Percentiles rank a stretch among this genome's conserved stretches.
Evolutionary conservation across 139 green algal genomes (phyloP).

Genomic region (Coccomyxa sp.): DNA sequence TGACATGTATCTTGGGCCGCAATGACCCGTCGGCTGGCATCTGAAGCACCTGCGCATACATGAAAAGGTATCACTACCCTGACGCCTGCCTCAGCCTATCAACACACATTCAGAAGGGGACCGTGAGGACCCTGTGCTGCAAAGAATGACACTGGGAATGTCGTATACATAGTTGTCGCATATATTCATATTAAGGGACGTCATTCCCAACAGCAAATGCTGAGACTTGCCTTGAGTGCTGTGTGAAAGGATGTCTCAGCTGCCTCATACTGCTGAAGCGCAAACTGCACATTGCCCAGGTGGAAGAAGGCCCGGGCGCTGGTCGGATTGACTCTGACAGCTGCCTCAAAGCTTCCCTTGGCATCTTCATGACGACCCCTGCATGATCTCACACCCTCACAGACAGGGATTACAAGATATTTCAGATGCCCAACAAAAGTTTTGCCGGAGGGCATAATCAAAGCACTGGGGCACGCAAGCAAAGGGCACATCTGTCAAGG

Average conservation of each 20-base stretch:
- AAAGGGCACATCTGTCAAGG: no score
- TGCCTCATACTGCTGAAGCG: background rate
- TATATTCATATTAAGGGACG: background rate
- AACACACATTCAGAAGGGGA: background rate
- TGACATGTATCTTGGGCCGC: slow-evolving; percentile 57
- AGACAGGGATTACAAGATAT: background rate
- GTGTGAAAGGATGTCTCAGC: background rate
- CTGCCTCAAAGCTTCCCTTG: slow-evolving; percentile 37
- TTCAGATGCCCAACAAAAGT: background rate
- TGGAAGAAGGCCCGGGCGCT: slow-evolving; percentile 59
- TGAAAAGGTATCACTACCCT: background rate
- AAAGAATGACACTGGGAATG: background rate
- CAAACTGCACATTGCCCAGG: slow-evolving; percentile 59
- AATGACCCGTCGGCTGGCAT: slow-evolving; percentile 15
- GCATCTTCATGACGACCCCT: slow-evolving; percentile 31
- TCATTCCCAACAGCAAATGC: background rate
- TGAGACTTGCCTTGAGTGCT: background rate
- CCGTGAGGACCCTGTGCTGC: background rate
- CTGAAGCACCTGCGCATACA: background rate
- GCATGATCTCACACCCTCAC: background rate
- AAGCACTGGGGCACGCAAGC: background rate
- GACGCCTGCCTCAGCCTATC: background rate
- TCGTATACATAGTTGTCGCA: background rate
- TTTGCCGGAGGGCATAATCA: background rate
- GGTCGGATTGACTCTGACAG: slow-evolving; percentile 26